A percentile compares a stretch with the other conserved stretches of the same genome.
These are phyloP conservation scores for Malus hybrid DNA, from an alignment of 331 rosid species.

Conservation along the genomic window DNA sequence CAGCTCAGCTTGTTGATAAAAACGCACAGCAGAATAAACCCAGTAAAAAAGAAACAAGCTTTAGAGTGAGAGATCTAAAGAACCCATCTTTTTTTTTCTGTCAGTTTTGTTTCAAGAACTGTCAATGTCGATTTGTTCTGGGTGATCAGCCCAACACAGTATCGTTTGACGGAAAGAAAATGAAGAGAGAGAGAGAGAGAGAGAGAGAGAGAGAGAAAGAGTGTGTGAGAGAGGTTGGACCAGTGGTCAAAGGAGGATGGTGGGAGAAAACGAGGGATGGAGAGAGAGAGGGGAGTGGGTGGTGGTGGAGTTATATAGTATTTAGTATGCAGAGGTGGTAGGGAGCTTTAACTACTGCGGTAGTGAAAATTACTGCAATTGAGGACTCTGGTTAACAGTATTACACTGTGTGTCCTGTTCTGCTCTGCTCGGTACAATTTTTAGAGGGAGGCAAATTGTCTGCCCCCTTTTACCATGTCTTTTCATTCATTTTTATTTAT, in stretches of 20 bases:
- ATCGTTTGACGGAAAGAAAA: too few relatives aligned
- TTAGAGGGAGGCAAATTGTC: too few relatives aligned
- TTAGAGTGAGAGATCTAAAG: conserved; percentile 34
- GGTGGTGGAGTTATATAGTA: conserved; percentile 29
- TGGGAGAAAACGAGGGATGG: conserved; percentile 18
- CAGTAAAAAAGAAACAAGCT: conserved; percentile 12
- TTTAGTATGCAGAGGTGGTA: not conserved
- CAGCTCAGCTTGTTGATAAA: not conserved
- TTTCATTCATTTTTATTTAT: too few relatives aligned
- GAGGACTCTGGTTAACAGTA: conserved; percentile 14
- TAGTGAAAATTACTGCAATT: not conserved
- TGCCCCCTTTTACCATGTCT: too few relatives aligned
- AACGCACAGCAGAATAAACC: not conserved
- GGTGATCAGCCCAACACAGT: conserved; percentile 13
- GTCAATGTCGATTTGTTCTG: conserved; percentile 37
- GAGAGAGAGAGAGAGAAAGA: not conserved
- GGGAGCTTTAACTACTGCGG: not conserved
- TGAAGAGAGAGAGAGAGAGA: not conserved
- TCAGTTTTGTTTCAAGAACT: conserved; percentile 32
- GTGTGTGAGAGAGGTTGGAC: conserved; percentile 17
- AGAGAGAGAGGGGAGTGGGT: conserved; percentile 22
- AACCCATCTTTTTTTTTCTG: conserved; percentile 11
- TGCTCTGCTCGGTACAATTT: too few relatives aligned
- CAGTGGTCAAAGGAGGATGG: conserved; percentile 55
- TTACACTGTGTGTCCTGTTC: not conserved